Evolutionary conservation across 805 yeast genomes (phyloP), one percentile per base, ranked within the genome.

Genomic region (Geotrichum ghanense): DNA sequence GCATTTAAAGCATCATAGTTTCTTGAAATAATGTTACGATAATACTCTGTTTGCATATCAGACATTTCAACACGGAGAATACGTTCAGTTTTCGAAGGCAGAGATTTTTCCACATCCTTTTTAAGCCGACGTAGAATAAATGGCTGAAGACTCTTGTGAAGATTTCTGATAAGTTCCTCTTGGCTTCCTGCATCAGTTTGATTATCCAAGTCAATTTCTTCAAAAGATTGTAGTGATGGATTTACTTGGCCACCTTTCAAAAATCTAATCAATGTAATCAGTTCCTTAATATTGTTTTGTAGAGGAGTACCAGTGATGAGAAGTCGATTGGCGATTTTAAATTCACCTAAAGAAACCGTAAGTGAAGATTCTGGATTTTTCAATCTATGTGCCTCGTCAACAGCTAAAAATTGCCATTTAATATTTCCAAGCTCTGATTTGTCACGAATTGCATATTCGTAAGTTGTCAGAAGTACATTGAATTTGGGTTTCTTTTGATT

Each of bases 251-350:
- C 97, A 0, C 98, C 98, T 95, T 88, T 89, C 59, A 92, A 72
- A 64, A 92, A 92, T 61, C 92, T 85, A 42, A 94, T 88, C 52
- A 92, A 72, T 0, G 99, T 97, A 2, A 95, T 96, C 55, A 92
- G 72, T 66, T 92, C 99, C 58, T 87, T 86, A 56, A 92, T 81
- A 62, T 92, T 92, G 60, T 92, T 92, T 63, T 92, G 99, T 53
- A 92, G 72, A 5, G 99, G 99, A 1, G 99, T 92, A 69, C 99
- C 99, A 2, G 99, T 92, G 56, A 92, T 92, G 53, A 92, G 72
- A 50, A 92, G 68, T 55, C 97, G 72, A 65, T 92, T 92, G 2
- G 80, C 74, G 9, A 83, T 92, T 56, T 80, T 83, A 69, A 92
- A 87, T 53, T 81, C 83, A 56, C 72, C 75, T 49, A 92, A 71